Evolutionary conservation across 768 basidiomycete genomes (phyloP), one percentile per base, ranked within the genome.

Genomic region (Boletus coccyginus): DNA sequence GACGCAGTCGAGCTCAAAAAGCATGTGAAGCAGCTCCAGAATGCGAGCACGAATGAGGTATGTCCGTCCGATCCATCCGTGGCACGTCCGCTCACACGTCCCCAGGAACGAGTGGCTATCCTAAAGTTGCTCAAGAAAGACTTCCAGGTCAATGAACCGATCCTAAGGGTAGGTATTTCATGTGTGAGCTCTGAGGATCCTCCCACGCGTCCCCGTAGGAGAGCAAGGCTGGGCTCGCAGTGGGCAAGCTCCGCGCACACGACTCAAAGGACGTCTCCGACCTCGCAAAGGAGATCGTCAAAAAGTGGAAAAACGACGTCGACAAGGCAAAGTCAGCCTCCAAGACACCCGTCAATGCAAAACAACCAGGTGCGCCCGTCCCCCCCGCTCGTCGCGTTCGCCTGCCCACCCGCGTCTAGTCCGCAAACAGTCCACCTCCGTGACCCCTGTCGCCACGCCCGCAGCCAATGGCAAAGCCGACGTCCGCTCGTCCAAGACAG

Each of bases 211-310:
- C 55, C 40, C 29, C 49, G 31, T 64, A 95, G 94, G 93, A 95
- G 74, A 94, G 92, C 71, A 94, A 90, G 72, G 89, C 87, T 5
- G 94, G 94, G 47, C 75, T 96, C n/a, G 90, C 92, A 0, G 92
- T 97, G 3, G 92, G 93, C 50, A 95, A 95, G 75, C 80, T 95
- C 17, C 83, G 94, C 46, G 78, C 80, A 32, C 88, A 94, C 71
- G 75, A 81, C 1, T 75, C 81, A 13, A 90, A 88, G 65, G 80
- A 85, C 12, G 85, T 97, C 10, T 70, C 91, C 9, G 89, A 92
- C 61, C 75, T 90, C 7, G 92, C 94, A 17, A 96, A 95, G 71
- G 92, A 93, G 61, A 77, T 95, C 44, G 94, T 97, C 47, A 91
- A 86, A 73, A 89, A 87, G 66, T 97, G 94, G 94, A 95, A 95